Base-by-base conservation (phyloP, 2,329 filamentous ascomycete species). In the Penicillium sp. region DNA sequence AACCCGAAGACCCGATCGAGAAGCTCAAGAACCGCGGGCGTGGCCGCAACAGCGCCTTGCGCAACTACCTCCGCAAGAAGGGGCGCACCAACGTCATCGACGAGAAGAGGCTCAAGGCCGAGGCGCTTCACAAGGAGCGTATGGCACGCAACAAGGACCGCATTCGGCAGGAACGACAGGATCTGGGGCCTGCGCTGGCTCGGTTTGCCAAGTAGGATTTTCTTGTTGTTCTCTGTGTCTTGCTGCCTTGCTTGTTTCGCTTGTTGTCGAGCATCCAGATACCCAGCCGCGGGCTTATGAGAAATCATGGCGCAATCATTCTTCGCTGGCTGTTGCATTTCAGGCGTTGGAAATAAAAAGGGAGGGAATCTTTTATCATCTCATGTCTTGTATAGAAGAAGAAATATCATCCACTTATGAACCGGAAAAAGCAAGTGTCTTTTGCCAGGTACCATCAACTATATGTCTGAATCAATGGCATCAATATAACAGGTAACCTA, bases 11-110 rank as follows among this genome's bases (percentile, higher is more conserved):
- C 63, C 78, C 80, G 31, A 79, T 88, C 52, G 83, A 83, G 63
- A 82, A 84, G 68, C 69, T 88, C 67, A 87, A 86, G 70, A 95
- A 97, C 74, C 85, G 89, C 57, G 92, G 91, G 17, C 83, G 94
- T 59, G 95, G 95, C 56, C 92, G 93, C 83, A 99, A 96, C 73
- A 92, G 90, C 67, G 90, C 90, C 59, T 79, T 98, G 64, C 88
- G 92, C 72, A 92, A 93, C 75, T 93, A 96, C 74, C 78, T 98
- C 71, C 83, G 95, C 66, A 98, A 98, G 86, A 93, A 95, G 80
- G 88, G 91, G 48, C 89, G 89, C 71, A 91, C 90, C 83, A 98
- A 98, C 75, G 86, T 99, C 59, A 92, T 99, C 75, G 95, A 99
- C 81, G 95, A 97, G 83, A 93, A 94, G 84, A 88, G 90, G 73